These are phyloP conservation scores for Iberis pinnata DNA, from an alignment of 345 rosid genomes.

Conservation along the genomic window DNA sequence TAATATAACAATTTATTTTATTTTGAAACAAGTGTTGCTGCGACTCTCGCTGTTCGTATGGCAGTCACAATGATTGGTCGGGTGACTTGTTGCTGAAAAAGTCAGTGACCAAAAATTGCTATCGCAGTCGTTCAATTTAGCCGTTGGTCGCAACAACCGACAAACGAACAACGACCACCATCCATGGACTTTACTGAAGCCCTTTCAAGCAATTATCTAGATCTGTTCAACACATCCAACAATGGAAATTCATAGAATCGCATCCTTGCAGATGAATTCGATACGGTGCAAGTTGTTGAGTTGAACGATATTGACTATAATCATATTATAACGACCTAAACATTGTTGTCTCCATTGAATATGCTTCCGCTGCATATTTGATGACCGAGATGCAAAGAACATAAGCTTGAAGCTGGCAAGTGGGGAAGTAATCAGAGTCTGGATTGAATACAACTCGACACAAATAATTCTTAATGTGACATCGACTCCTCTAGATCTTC, in stretches of 20 bases:
- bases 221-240: conserved; percentile 42
- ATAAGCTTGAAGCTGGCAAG: conserved; percentile 33
- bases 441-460: conserved; percentile 52
- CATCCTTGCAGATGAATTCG: conserved; percentile 51
- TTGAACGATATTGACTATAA: conserved; percentile 41
- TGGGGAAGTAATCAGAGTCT: conserved; percentile 40
- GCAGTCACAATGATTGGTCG: too few species aligned
- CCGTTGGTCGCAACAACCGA: too few species aligned
- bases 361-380: conserved; percentile 38
- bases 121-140: too few species aligned
- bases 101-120: too few species aligned
- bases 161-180: too few species aligned
- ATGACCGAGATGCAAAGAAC: conserved; percentile 18
- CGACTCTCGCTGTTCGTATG: too few species aligned
- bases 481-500: conserved; percentile 32
- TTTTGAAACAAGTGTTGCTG: too few species aligned
- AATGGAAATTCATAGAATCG: conserved; percentile 36
- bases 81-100: too few species aligned
- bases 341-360: conserved; percentile 28
- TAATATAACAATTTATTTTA: too few species aligned
- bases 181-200: conserved; percentile 19
- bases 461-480: conserved; percentile 39
- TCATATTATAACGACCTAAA: conserved; percentile 55
- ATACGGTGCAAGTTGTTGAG: conserved; percentile 39
- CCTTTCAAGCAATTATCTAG: conserved; percentile 28